phyloP scores from a whole-genome alignment of 2,329 filamentous ascomycete genomes.

The Epichloe festucae region DNA sequence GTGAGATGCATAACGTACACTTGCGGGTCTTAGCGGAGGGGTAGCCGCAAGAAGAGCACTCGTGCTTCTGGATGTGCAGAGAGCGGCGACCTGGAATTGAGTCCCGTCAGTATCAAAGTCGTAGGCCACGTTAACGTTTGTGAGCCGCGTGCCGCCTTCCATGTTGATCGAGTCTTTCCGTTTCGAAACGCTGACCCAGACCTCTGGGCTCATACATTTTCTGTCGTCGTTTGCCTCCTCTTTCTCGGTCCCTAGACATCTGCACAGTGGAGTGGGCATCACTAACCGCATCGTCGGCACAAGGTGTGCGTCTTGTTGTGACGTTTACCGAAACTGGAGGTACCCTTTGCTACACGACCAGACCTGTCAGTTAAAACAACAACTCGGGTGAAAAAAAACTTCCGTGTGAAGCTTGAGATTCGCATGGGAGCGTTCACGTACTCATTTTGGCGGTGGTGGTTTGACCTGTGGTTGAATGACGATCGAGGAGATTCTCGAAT shows the following conservation, averaged over 20 bases:
- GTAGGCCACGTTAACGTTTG: neutral
- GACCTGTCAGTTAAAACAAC: conserved; percentile 12
- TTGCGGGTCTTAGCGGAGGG: conserved; percentile 94
- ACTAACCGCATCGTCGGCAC: conserved; percentile 96
- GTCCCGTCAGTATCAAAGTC: conserved; percentile 6
- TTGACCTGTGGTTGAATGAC: conserved; percentile 27
- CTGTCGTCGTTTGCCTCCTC: conserved; percentile 3
- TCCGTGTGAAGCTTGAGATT: neutral
- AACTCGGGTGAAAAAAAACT: neutral
- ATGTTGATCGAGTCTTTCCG: neutral
- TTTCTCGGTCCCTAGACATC: conserved; percentile 6
- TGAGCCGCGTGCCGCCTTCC: neutral
- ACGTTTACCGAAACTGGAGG: conserved; percentile 48
- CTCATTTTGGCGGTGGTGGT: conserved; percentile 43
- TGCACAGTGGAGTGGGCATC: conserved; percentile 3
- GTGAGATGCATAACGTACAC: conserved; percentile 56
- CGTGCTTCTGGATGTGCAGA: conserved; percentile 99
- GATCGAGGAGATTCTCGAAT: conserved; percentile 22
- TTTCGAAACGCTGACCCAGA: neutral
- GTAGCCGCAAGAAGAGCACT: conserved; percentile 91
- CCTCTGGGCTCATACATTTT: neutral
- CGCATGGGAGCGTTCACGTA: conserved; percentile 25
- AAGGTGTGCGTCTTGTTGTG: conserved; percentile 98
- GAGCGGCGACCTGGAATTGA: conserved; percentile 67
- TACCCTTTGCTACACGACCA: conserved; percentile 38